These are phyloP conservation scores for Alternaria rosae DNA, from an alignment of 2,329 filamentous ascomycete genomes.

Conservation along the genomic window DNA sequence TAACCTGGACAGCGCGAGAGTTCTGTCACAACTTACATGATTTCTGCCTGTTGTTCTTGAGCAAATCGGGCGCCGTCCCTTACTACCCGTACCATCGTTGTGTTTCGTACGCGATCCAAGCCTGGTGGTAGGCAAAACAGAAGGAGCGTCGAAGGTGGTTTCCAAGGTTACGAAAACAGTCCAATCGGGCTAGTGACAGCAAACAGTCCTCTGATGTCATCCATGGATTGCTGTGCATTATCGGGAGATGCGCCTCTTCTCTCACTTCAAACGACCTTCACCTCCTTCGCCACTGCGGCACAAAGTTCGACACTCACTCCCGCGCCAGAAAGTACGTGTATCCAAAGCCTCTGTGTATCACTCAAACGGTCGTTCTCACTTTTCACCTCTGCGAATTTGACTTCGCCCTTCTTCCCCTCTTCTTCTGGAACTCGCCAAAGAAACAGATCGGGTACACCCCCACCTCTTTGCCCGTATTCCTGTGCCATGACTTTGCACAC, in stretches of 20 bases:
- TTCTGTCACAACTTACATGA: not conserved
- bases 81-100: not conserved
- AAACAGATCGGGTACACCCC: conserved; percentile 91
- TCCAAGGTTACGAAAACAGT: not conserved
- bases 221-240: not conserved
- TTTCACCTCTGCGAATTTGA: conserved; percentile 73
- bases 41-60: not conserved
- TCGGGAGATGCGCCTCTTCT: not conserved
- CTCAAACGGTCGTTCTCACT: conserved; percentile 85
- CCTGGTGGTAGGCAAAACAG: not conserved
- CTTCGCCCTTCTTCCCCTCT: conserved; percentile 58
- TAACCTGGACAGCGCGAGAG: not conserved
- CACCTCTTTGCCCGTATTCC: conserved; percentile 86
- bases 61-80: not conserved
- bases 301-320: conserved; percentile 87
- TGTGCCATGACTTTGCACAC: conserved; percentile 95
- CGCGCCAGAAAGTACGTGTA: conserved; percentile 86
- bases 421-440: conserved; percentile 70
- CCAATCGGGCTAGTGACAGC: not conserved
- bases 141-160: not conserved
- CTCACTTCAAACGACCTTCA: conserved; percentile 39
- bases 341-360: conserved; percentile 96
- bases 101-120: not conserved
- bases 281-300: conserved; percentile 67
- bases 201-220: not conserved